phyloP scores from a whole-genome alignment of 106 monocot species.

The Iris macrosiphon region DNA sequence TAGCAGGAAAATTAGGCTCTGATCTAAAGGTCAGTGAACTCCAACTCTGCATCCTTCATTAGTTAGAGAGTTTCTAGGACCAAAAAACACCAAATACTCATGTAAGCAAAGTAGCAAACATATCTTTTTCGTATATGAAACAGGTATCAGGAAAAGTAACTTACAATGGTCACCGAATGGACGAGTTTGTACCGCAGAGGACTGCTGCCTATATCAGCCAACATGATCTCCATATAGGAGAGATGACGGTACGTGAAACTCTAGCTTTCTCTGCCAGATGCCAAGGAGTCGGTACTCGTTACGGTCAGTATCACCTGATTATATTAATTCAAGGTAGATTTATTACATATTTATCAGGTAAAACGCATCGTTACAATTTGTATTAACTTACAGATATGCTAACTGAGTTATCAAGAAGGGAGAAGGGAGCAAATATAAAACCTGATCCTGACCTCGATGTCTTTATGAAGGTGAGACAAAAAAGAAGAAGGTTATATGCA shows the following conservation, averaged over 20 bases:
- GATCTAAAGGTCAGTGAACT: slow-evolving; percentile 29
- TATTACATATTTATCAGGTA: neutral
- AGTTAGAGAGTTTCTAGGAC: neutral
- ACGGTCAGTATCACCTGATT: slow-evolving; percentile 16
- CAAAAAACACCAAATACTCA: neutral
- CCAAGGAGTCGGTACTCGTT: slow-evolving; percentile 25
- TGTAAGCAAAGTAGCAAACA: too few relatives aligned
- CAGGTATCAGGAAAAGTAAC: slow-evolving; percentile 44
- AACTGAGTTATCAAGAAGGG: too few relatives aligned
- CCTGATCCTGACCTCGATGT: too few relatives aligned
- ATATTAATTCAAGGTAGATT: neutral
- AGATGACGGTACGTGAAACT: too few relatives aligned
- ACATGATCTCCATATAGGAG: too few relatives aligned
- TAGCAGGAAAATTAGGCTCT: slow-evolving; percentile 53
- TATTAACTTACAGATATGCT: slow-evolving; percentile 38
- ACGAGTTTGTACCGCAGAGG: slow-evolving; percentile 53
- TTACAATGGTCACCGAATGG: slow-evolving; percentile 33
- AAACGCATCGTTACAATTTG: neutral
- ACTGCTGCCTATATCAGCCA: too few relatives aligned
- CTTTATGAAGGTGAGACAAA: too few relatives aligned
- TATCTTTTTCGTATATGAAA: neutral
- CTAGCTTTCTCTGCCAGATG: too few relatives aligned
- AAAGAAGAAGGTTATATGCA: neutral
- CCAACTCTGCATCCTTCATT: neutral
- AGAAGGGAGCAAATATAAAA: too few relatives aligned